Evolutionary conservation across 2,329 filamentous ascomycete species (phyloP), one percentile per base, ranked within the genome.

Genomic region (Fusarium incarnatum): DNA sequence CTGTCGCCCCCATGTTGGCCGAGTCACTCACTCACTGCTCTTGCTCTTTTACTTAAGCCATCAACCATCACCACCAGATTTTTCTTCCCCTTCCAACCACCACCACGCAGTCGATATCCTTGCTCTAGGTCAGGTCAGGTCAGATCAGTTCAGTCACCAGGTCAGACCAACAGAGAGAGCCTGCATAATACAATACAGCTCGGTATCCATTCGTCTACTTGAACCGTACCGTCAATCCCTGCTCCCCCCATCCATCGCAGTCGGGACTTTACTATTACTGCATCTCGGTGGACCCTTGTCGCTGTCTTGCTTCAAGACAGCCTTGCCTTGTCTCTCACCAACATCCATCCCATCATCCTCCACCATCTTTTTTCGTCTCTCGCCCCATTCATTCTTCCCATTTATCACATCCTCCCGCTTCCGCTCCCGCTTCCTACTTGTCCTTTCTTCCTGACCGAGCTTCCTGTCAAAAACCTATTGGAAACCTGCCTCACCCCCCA

Each of bases 371-470:
- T 71, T 58, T 54, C 46, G 64, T 60, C 23, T 45, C 63, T 65
- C 63, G 56, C 68, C 68, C 60, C 68, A 68, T 70, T 68, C 63
- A 68, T 70, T 68, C 63, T 64, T 60, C 55, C 40, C 40, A 45
- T 55, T 34, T 42, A 45, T 61, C 37, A 56, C 45, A 60, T 53
- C 18, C 34, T 37, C 34, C 18, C 34, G 34, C 49, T 52, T 50
- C 48, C 48, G 30, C 48, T 48, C 10, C 30, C 47, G 30, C 23
- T 55, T 44, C 52, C 56, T 57, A 61, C 68, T 70, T 71, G 64
- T 56, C 65, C 70, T 13, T 70, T 75, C 73, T 75, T 40, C 73
- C 47, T 75, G 71, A 75, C 73, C 73, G 73, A 75, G 69, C 65
- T 58, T 58, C 45, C 58, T 42, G 44, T 65, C 63, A 56, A 45